These are phyloP conservation scores for Sonneratia caseolaris DNA, from an alignment of 345 rosid genomes.

Conservation along the genomic window DNA sequence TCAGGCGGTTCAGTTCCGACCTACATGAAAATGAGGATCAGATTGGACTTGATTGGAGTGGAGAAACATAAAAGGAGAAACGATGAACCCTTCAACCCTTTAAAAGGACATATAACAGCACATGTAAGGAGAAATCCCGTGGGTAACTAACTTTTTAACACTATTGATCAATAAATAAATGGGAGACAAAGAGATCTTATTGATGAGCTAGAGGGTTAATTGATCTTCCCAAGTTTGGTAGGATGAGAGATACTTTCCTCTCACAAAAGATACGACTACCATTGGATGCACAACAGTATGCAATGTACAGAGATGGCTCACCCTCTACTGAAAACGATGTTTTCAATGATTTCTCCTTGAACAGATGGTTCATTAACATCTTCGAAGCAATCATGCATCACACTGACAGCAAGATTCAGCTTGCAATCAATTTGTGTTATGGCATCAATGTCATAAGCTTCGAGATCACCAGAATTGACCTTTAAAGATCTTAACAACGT, in stretches of 20 bases:
- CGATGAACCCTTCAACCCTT: neutral
- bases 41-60: neutral
- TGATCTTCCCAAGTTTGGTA: too few species aligned
- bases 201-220: too few species aligned
- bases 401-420: conserved; percentile 38
- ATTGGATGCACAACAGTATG: neutral
- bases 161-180: too few species aligned
- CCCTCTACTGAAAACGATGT: conserved; percentile 37
- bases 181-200: too few species aligned
- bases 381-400: conserved; percentile 73
- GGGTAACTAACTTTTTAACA: too few species aligned
- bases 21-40: conserved; percentile 2
- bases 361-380: conserved; percentile 38
- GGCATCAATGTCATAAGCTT: conserved; percentile 22
- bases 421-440: conserved; percentile 46
- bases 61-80: neutral
- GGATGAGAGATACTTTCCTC: neutral
- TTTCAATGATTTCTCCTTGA: conserved; percentile 52
- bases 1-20: conserved; percentile 30
- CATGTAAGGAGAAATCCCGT: too few species aligned
- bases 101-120: too few species aligned
- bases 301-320: conserved; percentile 13
- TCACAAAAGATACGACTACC: too few species aligned
- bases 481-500: conserved; percentile 33
- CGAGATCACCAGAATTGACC: neutral